Base-by-base conservation (phyloP, 2,329 filamentous ascomycete genomes). In the Neonectria faginata region DNA sequence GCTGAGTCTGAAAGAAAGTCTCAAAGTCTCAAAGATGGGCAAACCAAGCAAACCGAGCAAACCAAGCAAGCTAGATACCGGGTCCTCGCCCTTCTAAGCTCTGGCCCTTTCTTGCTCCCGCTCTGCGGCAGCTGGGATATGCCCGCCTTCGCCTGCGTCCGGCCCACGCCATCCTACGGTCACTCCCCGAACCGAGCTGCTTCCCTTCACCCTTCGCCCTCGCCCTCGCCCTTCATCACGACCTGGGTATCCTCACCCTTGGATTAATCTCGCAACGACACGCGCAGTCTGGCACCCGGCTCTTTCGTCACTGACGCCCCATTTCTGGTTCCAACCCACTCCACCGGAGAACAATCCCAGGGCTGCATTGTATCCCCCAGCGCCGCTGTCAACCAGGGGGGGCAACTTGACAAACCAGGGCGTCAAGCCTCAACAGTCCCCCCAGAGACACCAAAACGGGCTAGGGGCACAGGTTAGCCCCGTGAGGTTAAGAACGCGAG, bases 41-140 rank as follows among this genome's bases (percentile, higher is more conserved):
- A 69, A 57, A 55, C 36, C 54, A 52, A 60, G 57, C 52, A 54
- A 70, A 22, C 3, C 22, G 22, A 22, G 41, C 65, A 69, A 57
- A 55, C 36, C 54, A 52, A 60, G 57, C 52, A 54, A 70, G 57
- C 64, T 69, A 62, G 62, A 57, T 51, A 61, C 70, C 67, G 61
- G 61, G 61, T 58, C 65, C 66, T 66, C 54, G 3, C 27, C 44
- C 27, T 57, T 57, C 54, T 52, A 27, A 55, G 36, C 31, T 64
- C 50, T 56, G 2, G n/a, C 39, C n/a, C 31, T 29, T 39, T 39
- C 33, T 36, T 36, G 12, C 33, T 36, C 25, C 45, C 48, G 60
- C 62, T 45, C 58, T 29, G 53, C 47, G 57, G 25, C 52, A 59
- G 50, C 62, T 61, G 52, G 70, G 70, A 55, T 67, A 65, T 72